Conservation (phyloP, 495 filamentous ascomycete genomes). For the Aspergillus diversus region DNA sequence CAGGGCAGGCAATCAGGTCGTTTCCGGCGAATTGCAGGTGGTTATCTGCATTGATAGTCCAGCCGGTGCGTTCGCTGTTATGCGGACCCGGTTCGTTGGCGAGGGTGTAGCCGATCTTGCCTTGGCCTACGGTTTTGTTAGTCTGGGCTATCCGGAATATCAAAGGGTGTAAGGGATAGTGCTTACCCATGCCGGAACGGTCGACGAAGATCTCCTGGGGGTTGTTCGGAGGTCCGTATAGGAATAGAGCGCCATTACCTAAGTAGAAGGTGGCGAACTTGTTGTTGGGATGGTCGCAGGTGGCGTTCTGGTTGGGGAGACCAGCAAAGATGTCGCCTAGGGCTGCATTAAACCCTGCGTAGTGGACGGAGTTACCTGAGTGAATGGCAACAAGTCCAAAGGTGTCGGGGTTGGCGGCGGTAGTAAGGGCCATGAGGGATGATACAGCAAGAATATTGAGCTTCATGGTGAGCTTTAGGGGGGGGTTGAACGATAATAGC, state of each 20-base stretch:
- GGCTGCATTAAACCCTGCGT: conserved; percentile 44
- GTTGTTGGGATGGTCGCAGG: conserved; percentile 42
- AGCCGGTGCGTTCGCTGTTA: conserved; percentile 47
- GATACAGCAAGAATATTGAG: conserved; percentile 32
- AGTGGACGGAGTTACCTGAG: conserved; percentile 50
- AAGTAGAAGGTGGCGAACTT: conserved; percentile 53
- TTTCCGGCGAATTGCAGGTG: conserved; percentile 48
- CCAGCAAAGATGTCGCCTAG: conserved; percentile 48
- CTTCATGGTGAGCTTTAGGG: conserved; percentile 34
- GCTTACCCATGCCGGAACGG: conserved; percentile 55
- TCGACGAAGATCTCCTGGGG: conserved; percentile 54
- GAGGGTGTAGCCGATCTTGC: conserved; percentile 53
- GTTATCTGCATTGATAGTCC: conserved; percentile 41
- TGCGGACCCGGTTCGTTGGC: conserved; percentile 38
- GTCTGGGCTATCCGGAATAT: neutral
- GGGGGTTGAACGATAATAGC: conserved; percentile 1
- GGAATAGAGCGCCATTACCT: conserved; percentile 47
- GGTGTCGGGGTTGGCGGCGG: conserved; percentile 22
- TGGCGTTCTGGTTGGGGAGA: conserved; percentile 45
- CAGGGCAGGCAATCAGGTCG: conserved; percentile 54
- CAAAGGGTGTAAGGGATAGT: neutral
- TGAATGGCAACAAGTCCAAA: conserved; percentile 54
- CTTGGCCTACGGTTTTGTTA: conserved; percentile 41
- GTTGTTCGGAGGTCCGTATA: conserved; percentile 43
- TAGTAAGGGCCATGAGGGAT: conserved; percentile 29